Evolutionary conservation across 140 eudicot species (phyloP).

Genomic region (Cichorium intybus): DNA sequence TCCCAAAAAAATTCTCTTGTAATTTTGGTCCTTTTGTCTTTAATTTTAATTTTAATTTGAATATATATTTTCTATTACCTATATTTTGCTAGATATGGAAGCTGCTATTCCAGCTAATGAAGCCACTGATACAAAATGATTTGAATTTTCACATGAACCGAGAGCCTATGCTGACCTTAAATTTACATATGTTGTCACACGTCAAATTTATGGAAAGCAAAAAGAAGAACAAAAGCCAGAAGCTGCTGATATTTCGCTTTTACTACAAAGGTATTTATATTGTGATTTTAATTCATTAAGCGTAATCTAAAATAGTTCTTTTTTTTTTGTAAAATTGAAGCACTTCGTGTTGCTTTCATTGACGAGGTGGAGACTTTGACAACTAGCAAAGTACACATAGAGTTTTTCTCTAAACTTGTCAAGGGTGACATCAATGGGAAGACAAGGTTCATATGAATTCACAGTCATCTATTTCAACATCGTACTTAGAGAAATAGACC

Average conservation of each 20-base stretch:
- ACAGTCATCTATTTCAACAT: no score
- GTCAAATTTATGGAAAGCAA: conserved; percentile 96
- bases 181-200: no score
- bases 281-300: no score
- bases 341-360: conserved; percentile 94
- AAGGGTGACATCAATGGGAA: conserved; percentile 91
- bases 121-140: conserved; percentile 62
- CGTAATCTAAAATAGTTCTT: not conserved
- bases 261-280: conserved; percentile 97
- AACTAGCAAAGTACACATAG: conserved; percentile 70
- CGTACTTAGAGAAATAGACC: no score
- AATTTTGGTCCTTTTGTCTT: no score
- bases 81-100: conserved; percentile 69
- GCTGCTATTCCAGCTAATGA: conserved; percentile 56
- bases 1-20: no score
- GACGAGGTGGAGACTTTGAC: no score
- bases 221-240: conserved; percentile 95
- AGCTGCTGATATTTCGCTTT: conserved; percentile 92
- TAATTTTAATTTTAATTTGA: no score
- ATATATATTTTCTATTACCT: no score
- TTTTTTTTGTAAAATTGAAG: conserved; percentile 69
- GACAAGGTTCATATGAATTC: conserved; percentile 92
- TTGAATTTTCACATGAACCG: conserved; percentile 91
- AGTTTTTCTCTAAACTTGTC: conserved; percentile 82
- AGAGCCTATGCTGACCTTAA: conserved; percentile 96